Evolutionary conservation across 2,329 filamentous ascomycete genomes (phyloP).

Genomic region (Colletotrichum cuscutae): DNA sequence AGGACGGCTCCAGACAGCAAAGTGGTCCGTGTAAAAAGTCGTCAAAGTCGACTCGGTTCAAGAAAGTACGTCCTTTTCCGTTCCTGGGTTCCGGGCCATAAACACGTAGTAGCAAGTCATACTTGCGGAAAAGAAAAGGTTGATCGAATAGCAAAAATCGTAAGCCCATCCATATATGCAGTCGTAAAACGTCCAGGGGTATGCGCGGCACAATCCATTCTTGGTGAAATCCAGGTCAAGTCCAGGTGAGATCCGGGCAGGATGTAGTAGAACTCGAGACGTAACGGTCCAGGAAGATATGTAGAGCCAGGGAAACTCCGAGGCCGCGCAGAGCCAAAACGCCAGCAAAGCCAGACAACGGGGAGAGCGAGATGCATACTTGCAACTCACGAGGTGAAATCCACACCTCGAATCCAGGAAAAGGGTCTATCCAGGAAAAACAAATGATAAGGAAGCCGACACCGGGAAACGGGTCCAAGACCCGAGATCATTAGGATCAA

Average conservation of each 20-base stretch:
- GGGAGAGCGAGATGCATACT: constrained; percentile 35
- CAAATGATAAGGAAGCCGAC: constrained; percentile 35
- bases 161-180: constrained; percentile 37
- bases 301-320: constrained; percentile 13
- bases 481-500: constrained; percentile 35
- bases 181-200: constrained; percentile 34
- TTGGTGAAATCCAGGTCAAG: constrained; percentile 18
- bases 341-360: constrained; percentile 29
- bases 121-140: constrained; percentile 25
- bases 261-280: constrained; percentile 7
- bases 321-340: constrained; percentile 22
- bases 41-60: constrained; percentile 19
- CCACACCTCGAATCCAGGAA: constrained; percentile 27
- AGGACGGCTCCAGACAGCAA: constrained; percentile 35
- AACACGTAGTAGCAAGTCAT: constrained; percentile 29
- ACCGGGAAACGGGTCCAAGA: constrained; percentile 35
- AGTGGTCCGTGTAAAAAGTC: constrained; percentile 18
- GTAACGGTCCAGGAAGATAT: constrained; percentile 10
- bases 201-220: constrained; percentile 29
- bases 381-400: constrained; percentile 30
- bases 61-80: constrained; percentile 27
- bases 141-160: constrained; percentile 34
- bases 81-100: constrained; percentile 28
- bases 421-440: constrained; percentile 33
- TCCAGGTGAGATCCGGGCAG: constrained; percentile 15